phyloP scores from a whole-genome alignment of 1,284 basidiomycete genomes.

The Filobasidium uniguttulatum region DNA sequence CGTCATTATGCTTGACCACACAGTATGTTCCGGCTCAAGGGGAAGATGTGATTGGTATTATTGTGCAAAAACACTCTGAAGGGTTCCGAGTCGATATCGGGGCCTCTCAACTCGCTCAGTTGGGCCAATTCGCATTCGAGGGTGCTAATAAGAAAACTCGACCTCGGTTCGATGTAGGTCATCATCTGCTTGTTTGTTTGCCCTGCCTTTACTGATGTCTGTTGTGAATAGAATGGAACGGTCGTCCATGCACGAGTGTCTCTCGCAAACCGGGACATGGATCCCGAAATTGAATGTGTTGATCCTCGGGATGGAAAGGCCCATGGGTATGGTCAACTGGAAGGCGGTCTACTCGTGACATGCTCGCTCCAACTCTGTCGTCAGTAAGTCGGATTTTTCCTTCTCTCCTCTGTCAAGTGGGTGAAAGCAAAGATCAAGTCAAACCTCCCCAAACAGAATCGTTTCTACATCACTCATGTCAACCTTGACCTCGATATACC shows the following conservation, averaged over 20 bases:
- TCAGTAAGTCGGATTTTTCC: slow-evolving; percentile 22
- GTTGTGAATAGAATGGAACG: slow-evolving; percentile 36
- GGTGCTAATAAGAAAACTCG: slow-evolving; percentile 42
- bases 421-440: background rate
- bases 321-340: slow-evolving; percentile 41
- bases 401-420: background rate
- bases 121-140: slow-evolving; percentile 43
- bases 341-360: slow-evolving; percentile 35
- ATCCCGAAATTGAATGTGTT: slow-evolving; percentile 42
- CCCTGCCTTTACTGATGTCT: background rate
- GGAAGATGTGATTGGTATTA: slow-evolving; percentile 41
- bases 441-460: background rate
- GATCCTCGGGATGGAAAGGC: slow-evolving; percentile 40
- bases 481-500: slow-evolving; percentile 36
- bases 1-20: background rate
- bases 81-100: slow-evolving; percentile 43
- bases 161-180: slow-evolving; percentile 40
- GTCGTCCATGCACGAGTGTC: slow-evolving; percentile 41
- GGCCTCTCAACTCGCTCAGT: slow-evolving; percentile 35
- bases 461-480: slow-evolving; percentile 3
- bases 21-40: slow-evolving; percentile 39
- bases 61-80: slow-evolving; percentile 39
- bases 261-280: slow-evolving; percentile 40
- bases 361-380: slow-evolving; percentile 31
- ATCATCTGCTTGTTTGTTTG: background rate